Evolutionary conservation across 345 rosid species (phyloP), one percentile per base, ranked within the genome.

Genomic region (Corchorus capsularis): DNA sequence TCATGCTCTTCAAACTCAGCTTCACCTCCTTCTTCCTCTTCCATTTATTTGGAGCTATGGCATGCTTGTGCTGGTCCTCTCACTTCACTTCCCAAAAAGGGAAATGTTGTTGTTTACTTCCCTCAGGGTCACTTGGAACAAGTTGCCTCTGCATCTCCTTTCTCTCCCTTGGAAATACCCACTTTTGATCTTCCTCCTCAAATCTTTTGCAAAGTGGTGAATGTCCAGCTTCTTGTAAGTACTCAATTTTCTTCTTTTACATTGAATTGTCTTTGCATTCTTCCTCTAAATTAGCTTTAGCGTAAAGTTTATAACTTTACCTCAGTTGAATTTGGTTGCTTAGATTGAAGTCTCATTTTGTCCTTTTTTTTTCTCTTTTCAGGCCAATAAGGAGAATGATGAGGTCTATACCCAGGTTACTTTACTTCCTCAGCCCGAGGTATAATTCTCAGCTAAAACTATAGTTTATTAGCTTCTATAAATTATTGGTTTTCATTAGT

Each of bases 31-130:
- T 71, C 46, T 53, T 34, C 27, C 15, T 80, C 93, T 10, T 52
- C 73, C 47, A 90, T 96, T 57, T 96, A 94, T 83, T 75, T 91
- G 84, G 98, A 96, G 90, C 93, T 96, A 11, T 96, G 98, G 98
- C 98, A 96, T 72, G 99, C 99, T 66, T 96, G 99, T 80, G 97
- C 99, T 20, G 99, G 99, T 52, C 99, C 99, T 32, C 91, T 94
- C 0, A 87, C 86, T 69, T 91, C 98, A 67, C 86, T 96, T 34
- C 98, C 97, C 0, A 88, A 85, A 88, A 91, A 81, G 82, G 97
- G 98, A 47, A 84, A 88, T 81, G 74, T 86, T 71, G 97, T 96
- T 45, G 91, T 91, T 68, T 96, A 96, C 84, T 87, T 94, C 76
- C 99, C 94, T 43, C 99, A 94, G 81, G 99, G 99, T 12, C 98